phyloP scores from a whole-genome alignment of 495 filamentous ascomycete genomes.

The Xylaria intraflava region DNA sequence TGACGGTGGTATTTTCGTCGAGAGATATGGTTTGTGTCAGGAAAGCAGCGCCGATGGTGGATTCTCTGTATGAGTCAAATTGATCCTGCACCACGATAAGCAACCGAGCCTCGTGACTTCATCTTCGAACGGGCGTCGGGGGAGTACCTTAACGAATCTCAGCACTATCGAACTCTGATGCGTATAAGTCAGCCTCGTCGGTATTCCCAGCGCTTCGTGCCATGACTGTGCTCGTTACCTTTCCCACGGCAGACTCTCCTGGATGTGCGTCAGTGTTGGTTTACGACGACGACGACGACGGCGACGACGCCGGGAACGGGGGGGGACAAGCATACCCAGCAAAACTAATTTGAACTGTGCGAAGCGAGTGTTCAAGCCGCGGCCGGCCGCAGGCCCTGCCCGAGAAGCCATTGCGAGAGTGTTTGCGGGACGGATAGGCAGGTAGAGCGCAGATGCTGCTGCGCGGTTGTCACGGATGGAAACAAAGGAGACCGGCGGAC shows the following conservation, averaged over 20 bases:
- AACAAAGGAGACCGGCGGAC: conserved; percentile 10
- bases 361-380: conserved; percentile 67
- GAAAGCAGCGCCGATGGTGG: conserved; percentile 97
- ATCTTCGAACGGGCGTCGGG: background rate
- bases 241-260: conserved; percentile 99
- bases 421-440: conserved; percentile 11
- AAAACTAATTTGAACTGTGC: conserved; percentile 99
- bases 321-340: conserved; percentile 56
- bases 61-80: conserved; percentile 99
- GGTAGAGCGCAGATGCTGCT: conserved; percentile 4
- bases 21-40: conserved; percentile 96
- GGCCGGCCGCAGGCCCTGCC: conserved; percentile 62
- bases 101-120: background rate
- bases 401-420: conserved; percentile 65
- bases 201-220: background rate
- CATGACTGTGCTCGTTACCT: conserved; percentile 47
- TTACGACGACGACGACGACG: conserved; percentile 18
- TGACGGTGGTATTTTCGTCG: conserved; percentile 95
- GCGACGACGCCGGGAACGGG: background rate
- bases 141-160: conserved; percentile 88
- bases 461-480: conserved; percentile 9
- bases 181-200: conserved; percentile 31
- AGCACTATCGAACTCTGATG: conserved; percentile 88
- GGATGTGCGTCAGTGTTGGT: conserved; percentile 32
- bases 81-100: conserved; percentile 61